Base-by-base conservation (phyloP, 2,329 filamentous ascomycete species). In the Colletotrichum higginsianum region DNA sequence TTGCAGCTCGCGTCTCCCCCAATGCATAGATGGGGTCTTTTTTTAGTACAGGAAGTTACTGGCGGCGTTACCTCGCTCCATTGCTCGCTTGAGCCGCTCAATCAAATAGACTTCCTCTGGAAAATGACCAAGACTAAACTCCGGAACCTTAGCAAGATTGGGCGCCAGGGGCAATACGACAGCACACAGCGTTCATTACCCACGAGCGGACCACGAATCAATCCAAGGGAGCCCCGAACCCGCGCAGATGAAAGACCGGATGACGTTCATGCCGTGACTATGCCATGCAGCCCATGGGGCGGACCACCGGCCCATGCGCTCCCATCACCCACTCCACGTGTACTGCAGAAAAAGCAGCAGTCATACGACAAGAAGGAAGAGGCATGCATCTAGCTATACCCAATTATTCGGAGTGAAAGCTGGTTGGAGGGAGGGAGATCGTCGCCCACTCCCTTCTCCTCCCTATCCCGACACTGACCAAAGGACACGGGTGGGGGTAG, bases 11-110 rank as follows among this genome's bases (percentile, higher is more conserved):
- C 30, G 30, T 30, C 1, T 30, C 30, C 30, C 30, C 12, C 44
- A 23, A n/a, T 8, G 47, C 23, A 60, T 30, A 30, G 26, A 30
- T 30, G 4, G 26, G 26, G 26, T 30, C 26, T 52, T 18, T 30
- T 23, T 16, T 11, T 23, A 9, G 13, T 8, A 13, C 15, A 15
- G n/a, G 47, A 57, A 52, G 57, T 23, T 9, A 58, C 21, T 6
- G 21, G n/a, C 13, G 68, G 44, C 44, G 46, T 62, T 62, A 47
- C 60, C 58, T 71, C 68, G 68, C 68, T 68, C 46, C 65, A 68
- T 71, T 69, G 44, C 58, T 72, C 65, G 69, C 58, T 69, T 53
- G 50, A 66, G 52, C 69, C 65, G 46, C 30, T 61, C n/a, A 52
- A 55, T 60, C 26, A 49, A 71, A 63, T 60, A 71, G 30, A 64